Percentiles rank a stretch among this genome's conserved stretches.
These are phyloP conservation scores for Xanthoceras sorbifolium DNA, from an alignment of 345 rosid genomes.

Conservation along the genomic window DNA sequence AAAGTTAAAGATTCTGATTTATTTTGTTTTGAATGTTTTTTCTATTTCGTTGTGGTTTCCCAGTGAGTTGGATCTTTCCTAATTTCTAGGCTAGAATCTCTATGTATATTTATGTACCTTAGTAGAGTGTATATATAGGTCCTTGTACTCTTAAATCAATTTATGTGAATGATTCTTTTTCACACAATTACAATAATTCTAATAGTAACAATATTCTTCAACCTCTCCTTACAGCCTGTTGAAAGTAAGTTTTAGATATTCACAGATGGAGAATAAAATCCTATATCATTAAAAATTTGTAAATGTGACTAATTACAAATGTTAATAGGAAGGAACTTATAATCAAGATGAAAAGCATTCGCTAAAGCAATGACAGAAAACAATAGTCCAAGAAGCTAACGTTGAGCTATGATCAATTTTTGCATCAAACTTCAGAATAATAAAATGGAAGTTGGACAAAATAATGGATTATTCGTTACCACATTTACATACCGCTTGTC, in stretches of 20 bases:
- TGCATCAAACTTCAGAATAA: not conserved
- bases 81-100: too few species aligned
- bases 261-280: not conserved
- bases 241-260: not conserved
- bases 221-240: not conserved
- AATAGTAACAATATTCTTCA: too few species aligned
- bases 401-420: not conserved
- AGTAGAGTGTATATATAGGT: too few species aligned
- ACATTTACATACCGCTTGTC: slow-evolving; percentile 78
- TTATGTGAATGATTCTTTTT: too few species aligned
- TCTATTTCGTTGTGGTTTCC: too few species aligned
- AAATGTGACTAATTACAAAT: not conserved
- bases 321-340: not conserved
- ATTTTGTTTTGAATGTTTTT: too few species aligned
- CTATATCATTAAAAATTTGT: not conserved
- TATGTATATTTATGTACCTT: too few species aligned
- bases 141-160: too few species aligned
- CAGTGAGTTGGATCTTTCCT: too few species aligned
- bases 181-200: too few species aligned
- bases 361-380: not conserved
- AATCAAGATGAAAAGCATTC: slow-evolving; percentile 7
- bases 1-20: too few species aligned
- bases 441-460: not conserved
- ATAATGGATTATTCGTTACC: not conserved
- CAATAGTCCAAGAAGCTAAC: slow-evolving; percentile 11